phyloP scores from a whole-genome alignment of 345 rosid species.

The Eucalyptus caleyi region DNA sequence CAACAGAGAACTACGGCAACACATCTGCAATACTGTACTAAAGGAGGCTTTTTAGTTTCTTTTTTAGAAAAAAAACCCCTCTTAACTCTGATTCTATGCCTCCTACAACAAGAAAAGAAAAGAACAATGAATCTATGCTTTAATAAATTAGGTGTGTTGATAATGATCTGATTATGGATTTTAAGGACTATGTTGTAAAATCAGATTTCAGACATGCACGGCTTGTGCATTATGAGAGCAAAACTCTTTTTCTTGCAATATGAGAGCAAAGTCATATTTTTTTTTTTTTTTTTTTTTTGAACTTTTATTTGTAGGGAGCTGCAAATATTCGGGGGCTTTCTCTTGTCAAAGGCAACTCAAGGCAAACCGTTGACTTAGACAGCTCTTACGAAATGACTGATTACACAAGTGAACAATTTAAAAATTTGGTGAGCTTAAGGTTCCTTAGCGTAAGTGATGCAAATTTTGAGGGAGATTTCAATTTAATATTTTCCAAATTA shows the following conservation, averaged over 20 bases:
- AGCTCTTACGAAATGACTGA: too few relatives aligned
- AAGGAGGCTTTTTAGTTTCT: not conserved
- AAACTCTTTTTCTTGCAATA: not conserved
- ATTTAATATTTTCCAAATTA: not conserved
- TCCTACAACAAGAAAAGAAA: too few relatives aligned
- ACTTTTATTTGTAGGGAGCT: not conserved
- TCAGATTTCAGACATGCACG: not conserved
- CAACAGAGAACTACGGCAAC: not conserved
- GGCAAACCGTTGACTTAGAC: not conserved
- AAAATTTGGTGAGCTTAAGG: not conserved
- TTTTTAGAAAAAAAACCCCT: not conserved
- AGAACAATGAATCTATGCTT: too few relatives aligned
- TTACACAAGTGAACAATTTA: not conserved
- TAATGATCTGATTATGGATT: not conserved
- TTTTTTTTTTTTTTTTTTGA: too few relatives aligned
- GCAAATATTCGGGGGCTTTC: not conserved
- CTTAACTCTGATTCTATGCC: not conserved
- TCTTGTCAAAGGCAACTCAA: not conserved
- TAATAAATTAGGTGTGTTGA: not conserved
- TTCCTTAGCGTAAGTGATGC: not conserved
- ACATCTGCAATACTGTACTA: not conserved
- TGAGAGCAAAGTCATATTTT: not conserved
- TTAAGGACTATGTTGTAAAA: not conserved
- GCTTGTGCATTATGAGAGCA: not conserved
- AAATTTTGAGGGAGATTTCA: not conserved